Evolutionary conservation across 768 basidiomycete genomes (phyloP).

Genomic region (Lactarius pseudohatsudake): DNA sequence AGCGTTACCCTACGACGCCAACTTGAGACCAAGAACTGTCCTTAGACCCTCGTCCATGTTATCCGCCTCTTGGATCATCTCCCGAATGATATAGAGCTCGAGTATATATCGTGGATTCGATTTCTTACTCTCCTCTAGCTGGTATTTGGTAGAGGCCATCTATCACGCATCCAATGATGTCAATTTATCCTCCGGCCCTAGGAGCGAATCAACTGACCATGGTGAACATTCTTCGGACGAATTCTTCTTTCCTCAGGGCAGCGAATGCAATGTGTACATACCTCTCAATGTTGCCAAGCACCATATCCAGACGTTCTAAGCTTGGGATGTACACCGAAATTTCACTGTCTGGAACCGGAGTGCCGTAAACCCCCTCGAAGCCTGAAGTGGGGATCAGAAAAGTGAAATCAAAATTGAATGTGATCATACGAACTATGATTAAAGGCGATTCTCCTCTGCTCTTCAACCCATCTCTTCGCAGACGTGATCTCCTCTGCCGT

Average conservation of each 20-base stretch:
- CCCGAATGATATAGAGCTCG: conserved; percentile 25
- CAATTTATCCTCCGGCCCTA: neutral
- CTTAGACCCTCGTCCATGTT: conserved; percentile 25
- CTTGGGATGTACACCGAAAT: conserved; percentile 18
- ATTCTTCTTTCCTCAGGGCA: conserved; percentile 1
- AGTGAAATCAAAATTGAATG: neutral
- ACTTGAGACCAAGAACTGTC: neutral
- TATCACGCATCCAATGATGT: neutral
- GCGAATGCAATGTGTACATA: conserved; percentile 16
- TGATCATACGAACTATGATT: neutral
- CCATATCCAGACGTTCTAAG: conserved; percentile 17
- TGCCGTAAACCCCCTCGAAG: neutral
- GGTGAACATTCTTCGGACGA: conserved; percentile 11
- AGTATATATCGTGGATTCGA: conserved; percentile 23
- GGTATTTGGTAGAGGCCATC: conserved; percentile 22
- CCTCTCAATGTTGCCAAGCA: conserved; percentile 11
- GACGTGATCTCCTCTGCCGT: neutral
- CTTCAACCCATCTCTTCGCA: conserved; percentile 20
- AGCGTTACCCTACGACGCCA: neutral
- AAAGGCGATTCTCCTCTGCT: conserved; percentile 10
- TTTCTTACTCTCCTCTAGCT: conserved; percentile 21
- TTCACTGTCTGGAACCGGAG: conserved; percentile 2
- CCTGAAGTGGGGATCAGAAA: conserved; percentile 1
- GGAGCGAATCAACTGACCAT: conserved; percentile 11
- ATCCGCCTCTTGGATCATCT: conserved; percentile 27